Percentiles rank a stretch among this genome's conserved stretches.
Evolutionary conservation across 1,284 basidiomycete species (phyloP).

Genomic region (Ceratobasidium sp.): DNA sequence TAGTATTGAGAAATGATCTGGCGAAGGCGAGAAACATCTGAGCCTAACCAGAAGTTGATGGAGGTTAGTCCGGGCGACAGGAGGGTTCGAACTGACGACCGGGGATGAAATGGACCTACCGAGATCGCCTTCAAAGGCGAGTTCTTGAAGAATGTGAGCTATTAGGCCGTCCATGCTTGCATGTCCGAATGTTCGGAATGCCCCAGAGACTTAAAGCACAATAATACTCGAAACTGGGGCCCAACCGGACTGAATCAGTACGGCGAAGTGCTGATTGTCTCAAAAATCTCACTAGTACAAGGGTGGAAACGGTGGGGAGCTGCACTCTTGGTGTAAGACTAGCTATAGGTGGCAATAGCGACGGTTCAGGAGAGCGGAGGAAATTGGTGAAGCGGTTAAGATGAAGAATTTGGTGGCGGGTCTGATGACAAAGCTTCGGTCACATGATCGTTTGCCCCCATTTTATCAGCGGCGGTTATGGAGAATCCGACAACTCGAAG

Average conservation of each 20-base stretch:
- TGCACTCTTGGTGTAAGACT: no score
- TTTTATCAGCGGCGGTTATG: no score
- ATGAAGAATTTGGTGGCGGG: background rate
- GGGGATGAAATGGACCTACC: slow-evolving; percentile 64
- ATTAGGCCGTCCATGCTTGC: slow-evolving; percentile 21
- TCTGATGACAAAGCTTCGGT: background rate
- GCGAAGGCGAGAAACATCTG: slow-evolving; percentile 73
- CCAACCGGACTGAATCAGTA: no score
- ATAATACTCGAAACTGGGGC: no score
- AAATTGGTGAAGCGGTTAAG: slow-evolving; percentile 23
- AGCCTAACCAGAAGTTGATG: slow-evolving; percentile 64
- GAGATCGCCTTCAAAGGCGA: slow-evolving; percentile 85
- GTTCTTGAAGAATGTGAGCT: slow-evolving; percentile 66
- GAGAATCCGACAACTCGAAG: no score
- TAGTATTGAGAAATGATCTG: slow-evolving; percentile 79
- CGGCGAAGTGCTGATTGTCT: no score
- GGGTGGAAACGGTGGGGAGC: no score
- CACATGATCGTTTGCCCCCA: background rate
- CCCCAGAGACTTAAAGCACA: no score
- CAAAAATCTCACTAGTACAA: no score
- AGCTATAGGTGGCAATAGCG: no score
- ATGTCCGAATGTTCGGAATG: no score
- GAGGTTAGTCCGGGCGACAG: slow-evolving; percentile 48
- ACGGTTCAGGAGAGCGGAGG: background rate
- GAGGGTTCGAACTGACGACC: slow-evolving; percentile 51